Conservation (phyloP, 2,329 filamentous ascomycete species). For the Ceratocystis smalleyi region DNA sequence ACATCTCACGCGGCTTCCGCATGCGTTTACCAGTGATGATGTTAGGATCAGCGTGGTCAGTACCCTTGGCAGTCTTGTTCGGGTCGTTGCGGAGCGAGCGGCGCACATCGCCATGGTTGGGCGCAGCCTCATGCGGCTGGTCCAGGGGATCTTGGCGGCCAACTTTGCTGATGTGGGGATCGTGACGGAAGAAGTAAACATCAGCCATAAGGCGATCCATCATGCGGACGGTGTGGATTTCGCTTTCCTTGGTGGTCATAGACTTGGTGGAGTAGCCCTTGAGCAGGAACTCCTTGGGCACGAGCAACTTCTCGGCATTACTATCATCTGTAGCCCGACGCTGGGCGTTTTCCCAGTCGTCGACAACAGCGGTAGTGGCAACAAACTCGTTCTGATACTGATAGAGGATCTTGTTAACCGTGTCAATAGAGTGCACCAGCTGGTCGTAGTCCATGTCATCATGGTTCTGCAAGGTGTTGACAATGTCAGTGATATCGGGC, state of each 20-base stretch:
- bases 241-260: slow-evolving; percentile 30
- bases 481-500: slow-evolving; percentile 11
- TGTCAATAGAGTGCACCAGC: slow-evolving; percentile 31
- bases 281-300: slow-evolving; percentile 23
- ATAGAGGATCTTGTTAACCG: slow-evolving; percentile 31
- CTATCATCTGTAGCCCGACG: slow-evolving; percentile 32
- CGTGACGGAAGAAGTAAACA: slow-evolving; percentile 46
- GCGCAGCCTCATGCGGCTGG: slow-evolving; percentile 26
- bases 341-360: slow-evolving; percentile 42
- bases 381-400: slow-evolving; percentile 41
- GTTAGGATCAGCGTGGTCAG: slow-evolving; percentile 34
- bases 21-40: slow-evolving; percentile 37
- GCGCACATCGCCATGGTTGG: slow-evolving; percentile 34
- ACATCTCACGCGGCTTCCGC: slow-evolving; percentile 36
- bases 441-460: slow-evolving; percentile 34
- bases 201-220: slow-evolving; percentile 45
- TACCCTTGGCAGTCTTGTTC: slow-evolving; percentile 42
- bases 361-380: slow-evolving; percentile 34
- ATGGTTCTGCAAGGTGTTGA: slow-evolving; percentile 29
- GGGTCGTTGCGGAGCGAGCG: slow-evolving; percentile 42
- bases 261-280: slow-evolving; percentile 36
- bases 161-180: slow-evolving; percentile 40
- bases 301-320: slow-evolving; percentile 27
- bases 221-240: slow-evolving; percentile 33
- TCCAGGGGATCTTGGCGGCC: slow-evolving; percentile 43